These are phyloP conservation scores for Blastomyces percursus DNA, from an alignment of 2,329 filamentous ascomycete species.

Conservation along the genomic window DNA sequence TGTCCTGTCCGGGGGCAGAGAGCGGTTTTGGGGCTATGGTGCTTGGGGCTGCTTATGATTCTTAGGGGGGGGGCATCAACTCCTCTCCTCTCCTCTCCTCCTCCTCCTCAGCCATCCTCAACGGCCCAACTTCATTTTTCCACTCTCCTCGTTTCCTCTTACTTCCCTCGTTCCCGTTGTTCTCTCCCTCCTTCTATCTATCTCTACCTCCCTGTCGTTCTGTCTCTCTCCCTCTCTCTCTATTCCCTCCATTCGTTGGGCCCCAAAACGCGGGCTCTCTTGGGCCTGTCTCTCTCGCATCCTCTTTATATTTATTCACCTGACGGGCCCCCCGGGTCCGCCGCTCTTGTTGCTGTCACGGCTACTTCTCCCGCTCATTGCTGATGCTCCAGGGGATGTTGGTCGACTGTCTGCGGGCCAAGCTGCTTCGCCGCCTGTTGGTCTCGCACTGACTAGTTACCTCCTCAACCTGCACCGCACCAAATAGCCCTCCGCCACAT, in stretches of 20 bases:
- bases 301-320: neutral
- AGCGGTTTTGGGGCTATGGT: too few relatives aligned
- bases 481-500: neutral
- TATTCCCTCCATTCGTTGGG: neutral
- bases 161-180: too few relatives aligned
- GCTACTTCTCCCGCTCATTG: neutral
- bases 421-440: constrained; percentile 27
- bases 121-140: too few relatives aligned
- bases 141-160: too few relatives aligned
- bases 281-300: neutral
- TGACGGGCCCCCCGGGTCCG: neutral
- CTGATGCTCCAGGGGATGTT: constrained; percentile 8
- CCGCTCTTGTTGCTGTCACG: neutral
- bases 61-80: too few relatives aligned
- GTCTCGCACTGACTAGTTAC: constrained; percentile 18
- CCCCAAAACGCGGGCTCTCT: neutral
- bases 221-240: neutral
- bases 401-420: constrained; percentile 18
- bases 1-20: too few relatives aligned
- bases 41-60: too few relatives aligned
- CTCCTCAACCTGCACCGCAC: neutral
- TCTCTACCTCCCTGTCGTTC: neutral
- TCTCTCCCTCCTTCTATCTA: too few relatives aligned
- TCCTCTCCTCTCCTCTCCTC: too few relatives aligned
- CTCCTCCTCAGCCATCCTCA: too few relatives aligned